Base-by-base conservation (phyloP, 1,284 basidiomycete genomes). In the Pisolithus thermaeus region DNA sequence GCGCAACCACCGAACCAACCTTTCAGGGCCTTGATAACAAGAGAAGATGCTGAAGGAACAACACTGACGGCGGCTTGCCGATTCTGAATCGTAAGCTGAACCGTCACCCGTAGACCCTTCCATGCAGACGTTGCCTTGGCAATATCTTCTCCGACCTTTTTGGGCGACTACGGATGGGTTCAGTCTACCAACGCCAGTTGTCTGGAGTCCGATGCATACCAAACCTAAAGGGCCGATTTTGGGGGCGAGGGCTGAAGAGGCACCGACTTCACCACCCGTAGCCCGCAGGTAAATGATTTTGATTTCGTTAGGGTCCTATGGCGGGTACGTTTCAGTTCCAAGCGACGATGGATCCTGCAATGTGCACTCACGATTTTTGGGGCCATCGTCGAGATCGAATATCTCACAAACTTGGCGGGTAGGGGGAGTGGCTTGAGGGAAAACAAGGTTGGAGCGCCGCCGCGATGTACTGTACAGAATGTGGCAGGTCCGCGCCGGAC, bases 81-180 rank as follows among this genome's bases (percentile, higher is more conserved):
- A 78, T 99, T 99, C 83, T 99, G 97, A 72, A 99, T 98, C 55
- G 96, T 99, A 57, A 99, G 85, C 75, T 99, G 94, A 61, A 98
- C 93, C 61, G 97, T 99, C 57, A 99, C 97, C 57, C 95, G 92
- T 68, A 99, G 93, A 80, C 97, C 97, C 78, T 99, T 99, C 97
- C 97, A 99, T 73, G 89, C 89, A 55, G 87, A 84, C 58, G 97
- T 98, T 57, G 97, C 96, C 77, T 99, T 99, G 69, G 97, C 97
- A 70, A 99, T 99, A 78, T 99, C 97, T 91, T 99, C 97, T 79
- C 97, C 97, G 76, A 99, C 95, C 82, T 99, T 99, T 83, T 99
- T 99, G 70, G 97, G 96, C 55, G 97, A 97, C 95, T 98, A 14
- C 12, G 12, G 55, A 36, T 64, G 49, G 7, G 9, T 22, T 12